Base-by-base conservation (phyloP, 495 filamentous ascomycete genomes). In the Ramalina peruviana region DNA sequence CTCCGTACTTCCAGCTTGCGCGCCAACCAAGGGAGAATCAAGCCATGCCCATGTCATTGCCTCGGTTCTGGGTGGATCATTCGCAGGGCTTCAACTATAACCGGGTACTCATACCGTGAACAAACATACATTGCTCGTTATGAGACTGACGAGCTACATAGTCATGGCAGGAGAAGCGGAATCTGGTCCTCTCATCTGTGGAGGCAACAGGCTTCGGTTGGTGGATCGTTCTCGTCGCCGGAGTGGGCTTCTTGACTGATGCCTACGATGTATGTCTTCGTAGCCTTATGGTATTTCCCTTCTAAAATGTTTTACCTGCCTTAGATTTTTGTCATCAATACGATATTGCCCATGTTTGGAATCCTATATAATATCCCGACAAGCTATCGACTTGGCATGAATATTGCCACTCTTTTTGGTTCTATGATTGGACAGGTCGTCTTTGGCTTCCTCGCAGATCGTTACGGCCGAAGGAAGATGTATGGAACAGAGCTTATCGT, bases 161-260 rank as follows among this genome's bases (percentile, higher is more conserved):
- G 38, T 5, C 19, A n/a, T 40, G 23, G 23, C 23, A 55, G 30
- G 53, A 50, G 21, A 55, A 48, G 13, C 53, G 53, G 4, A 38
- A 46, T 19, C 21, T 55, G 10, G 53, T 55, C 15, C 48, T 55
- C 17, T 40, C 20, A 17, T 51, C 53, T 3, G 46, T 55, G 13
- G 53, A 55, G 20, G 33, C n/a, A 49, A 36, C 53, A 16, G 53
- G 53, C 36, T 55, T 55, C 26, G 53, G 53, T 15, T 55, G 53
- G 53, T 58, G 71, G 26, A 69, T 73, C 12, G 71, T 74, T 6
- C 61, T 74, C 6, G 81, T 85, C 4, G 78, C 80, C 12, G 79
- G 75, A 16, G 74, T 79, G 1, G 81, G 81, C 16, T 85, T 85
- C 57, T 74, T 85, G 46, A 79, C 81, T 10, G 79, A 82, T 63